These are phyloP conservation scores for Plectranthus barbatus DNA, from an alignment of 257 asterid species.

Conservation along the genomic window DNA sequence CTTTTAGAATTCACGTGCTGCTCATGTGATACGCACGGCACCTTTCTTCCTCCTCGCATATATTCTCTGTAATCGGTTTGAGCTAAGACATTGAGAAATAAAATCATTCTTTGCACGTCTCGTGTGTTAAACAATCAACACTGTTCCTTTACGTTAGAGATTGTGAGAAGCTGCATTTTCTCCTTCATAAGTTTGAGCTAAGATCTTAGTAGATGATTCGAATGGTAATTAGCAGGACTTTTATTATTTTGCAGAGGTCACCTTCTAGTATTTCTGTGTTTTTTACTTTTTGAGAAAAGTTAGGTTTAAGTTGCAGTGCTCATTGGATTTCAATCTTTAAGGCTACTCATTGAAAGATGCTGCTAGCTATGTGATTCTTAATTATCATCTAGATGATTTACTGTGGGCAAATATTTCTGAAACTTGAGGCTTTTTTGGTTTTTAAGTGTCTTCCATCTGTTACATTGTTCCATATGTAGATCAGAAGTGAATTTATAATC, in stretches of 20 bases:
- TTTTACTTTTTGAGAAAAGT: neutral
- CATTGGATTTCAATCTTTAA: neutral
- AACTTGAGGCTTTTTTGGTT: neutral
- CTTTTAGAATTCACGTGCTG: too few species aligned
- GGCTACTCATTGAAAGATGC: neutral
- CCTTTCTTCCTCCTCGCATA: too few species aligned
- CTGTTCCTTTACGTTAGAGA: neutral
- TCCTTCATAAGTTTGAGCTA: neutral
- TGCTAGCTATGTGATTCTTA: neutral
- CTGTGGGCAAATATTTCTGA: neutral
- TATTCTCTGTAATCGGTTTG: too few species aligned
- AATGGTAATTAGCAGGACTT: neutral
- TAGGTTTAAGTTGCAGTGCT: neutral
- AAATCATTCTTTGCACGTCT: too few species aligned
- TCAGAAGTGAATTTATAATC: neutral
- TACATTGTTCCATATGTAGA: neutral
- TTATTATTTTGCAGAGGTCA: neutral
- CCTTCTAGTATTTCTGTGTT: neutral
- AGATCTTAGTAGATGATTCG: neutral
- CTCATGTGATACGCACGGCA: too few species aligned
- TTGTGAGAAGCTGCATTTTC: conserved; percentile 2
- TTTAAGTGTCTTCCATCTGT: neutral
- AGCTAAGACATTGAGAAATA: too few species aligned
- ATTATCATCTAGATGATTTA: neutral
- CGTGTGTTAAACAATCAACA: too few species aligned